Percentiles rank a stretch among this genome's conserved stretches.
Evolutionary conservation across 2,329 filamentous ascomycete genomes (phyloP).

Genomic region (Cladosporium sp.): DNA sequence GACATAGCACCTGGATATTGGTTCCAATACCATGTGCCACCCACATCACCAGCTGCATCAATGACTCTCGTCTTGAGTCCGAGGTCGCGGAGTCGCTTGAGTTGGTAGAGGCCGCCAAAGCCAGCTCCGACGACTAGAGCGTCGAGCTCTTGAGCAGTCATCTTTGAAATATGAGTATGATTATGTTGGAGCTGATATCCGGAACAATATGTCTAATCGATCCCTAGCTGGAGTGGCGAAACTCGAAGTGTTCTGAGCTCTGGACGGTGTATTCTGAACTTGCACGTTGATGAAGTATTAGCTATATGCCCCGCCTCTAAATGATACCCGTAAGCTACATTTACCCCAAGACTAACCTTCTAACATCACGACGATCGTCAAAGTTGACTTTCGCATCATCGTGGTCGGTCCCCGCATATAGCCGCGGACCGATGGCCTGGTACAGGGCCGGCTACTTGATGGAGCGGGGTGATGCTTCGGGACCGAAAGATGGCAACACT

Average conservation of each 20-base stretch:
- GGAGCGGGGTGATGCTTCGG: not conserved
- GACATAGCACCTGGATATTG: conserved; percentile 33
- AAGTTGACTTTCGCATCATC: not conserved
- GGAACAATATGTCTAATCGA: not conserved
- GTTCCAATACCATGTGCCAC: conserved; percentile 38
- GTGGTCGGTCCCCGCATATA: not conserved
- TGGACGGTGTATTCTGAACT: not conserved
- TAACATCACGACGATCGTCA: not conserved
- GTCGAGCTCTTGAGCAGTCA: conserved; percentile 23
- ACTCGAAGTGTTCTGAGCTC: not conserved
- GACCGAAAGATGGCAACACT: not conserved
- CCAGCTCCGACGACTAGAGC: conserved; percentile 42
- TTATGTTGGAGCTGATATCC: not conserved
- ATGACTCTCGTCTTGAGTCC: conserved; percentile 32
- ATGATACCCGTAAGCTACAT: not conserved
- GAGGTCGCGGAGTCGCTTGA: conserved; percentile 43
- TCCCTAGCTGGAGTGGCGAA: no score
- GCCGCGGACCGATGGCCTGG: not conserved
- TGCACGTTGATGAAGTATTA: not conserved
- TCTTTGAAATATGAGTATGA: not conserved
- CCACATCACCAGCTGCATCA: conserved; percentile 35
- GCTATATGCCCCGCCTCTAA: not conserved
- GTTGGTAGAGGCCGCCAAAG: conserved; percentile 44
- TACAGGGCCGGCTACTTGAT: not conserved
- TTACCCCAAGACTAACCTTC: not conserved